Evolutionary conservation across 352 stramenopile genomes (phyloP), one percentile per base, ranked within the genome.

Genomic region (Globisporangium orthogonon): DNA sequence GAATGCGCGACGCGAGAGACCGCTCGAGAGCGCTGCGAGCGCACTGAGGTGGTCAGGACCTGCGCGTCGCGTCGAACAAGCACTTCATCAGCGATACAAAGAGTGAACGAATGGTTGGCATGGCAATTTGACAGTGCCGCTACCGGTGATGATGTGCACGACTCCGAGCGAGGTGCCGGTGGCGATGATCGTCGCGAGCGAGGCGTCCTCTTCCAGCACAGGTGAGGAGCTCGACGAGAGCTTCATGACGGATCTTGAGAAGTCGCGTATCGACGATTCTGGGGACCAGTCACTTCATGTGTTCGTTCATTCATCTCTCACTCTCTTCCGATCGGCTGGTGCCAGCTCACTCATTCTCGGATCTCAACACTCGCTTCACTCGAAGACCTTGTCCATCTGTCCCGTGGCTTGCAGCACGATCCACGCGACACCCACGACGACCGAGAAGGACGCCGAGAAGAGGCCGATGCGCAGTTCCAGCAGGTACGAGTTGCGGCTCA

Each of bases 11-110:
- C 72, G 88, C 17, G 78, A 86, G 54, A 74, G 74, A 1, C 77
- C 82, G 37, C 74, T 90, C 15, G 76, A 87, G 7, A 97, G 76
- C 50, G 89, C 94, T 9, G 86, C 87, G 7, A 97, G 59, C 15
- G 89, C 89, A 18, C 79, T 85, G 1, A 98, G 63, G 65, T 98
- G 89, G 58, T 97, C 90, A 0, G 91, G 91, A 28, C 83, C 84
- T 84, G 40, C 11, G 57, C 15, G 54, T 50, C 40, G 11, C 47
- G 17, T 18, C 28, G 44, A 23, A 46, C 7, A 50, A n/a, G 39
- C 29, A 28, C 1, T 5, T 44, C 14, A 11, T 18, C 40, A 23
- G 14, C 40, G 14, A 45, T 0, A 45, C 3, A 2, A 2, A 6
- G 14, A 18, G 40, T 10, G 2, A 23, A 9, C n/a, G 43, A 48